Base-by-base conservation (phyloP, 805 yeast genomes). In the Teunomyces cretensis region DNA sequence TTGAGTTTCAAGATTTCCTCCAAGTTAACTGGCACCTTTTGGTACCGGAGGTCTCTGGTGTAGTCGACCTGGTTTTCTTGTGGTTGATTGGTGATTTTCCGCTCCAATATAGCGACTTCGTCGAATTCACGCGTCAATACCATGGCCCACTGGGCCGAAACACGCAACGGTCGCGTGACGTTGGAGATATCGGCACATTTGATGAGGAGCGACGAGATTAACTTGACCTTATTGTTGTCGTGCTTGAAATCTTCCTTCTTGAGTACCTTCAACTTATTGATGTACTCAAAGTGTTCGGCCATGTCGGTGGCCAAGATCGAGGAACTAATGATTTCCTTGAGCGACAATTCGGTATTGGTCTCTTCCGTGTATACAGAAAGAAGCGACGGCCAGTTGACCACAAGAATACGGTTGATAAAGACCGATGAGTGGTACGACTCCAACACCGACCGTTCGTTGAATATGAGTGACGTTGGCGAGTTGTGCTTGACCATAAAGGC, bases 171-270 rank as follows among this genome's bases (percentile, higher is more conserved):
- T 48, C 98, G 72, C 8, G 96, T 81, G 16, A 91, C 97, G 62
- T 94, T 94, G 22, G 96, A 88, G 38, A 94, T 89, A 67, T 94
- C 99, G 2, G 98, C 97, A 64, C 96, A 89, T 69, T 94, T 94
- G 49, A 94, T 81, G 48, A 92, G 74, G 48, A 90, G 67, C 19
- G 88, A 78, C 36, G 85, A 73, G 31, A 89, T 65, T 51, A 86
- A 73, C 46, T 51, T 70, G 48, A 56, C 62, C 43, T 48, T 59
- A 45, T 51, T 64, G 51, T 37, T 52, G 27, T 53, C 50, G 16
- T 46, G 45, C 14, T 48, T 33, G 27, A 55, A 54, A n/a, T 56
- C 57, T 6, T 28, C 27, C 15, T 55, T 40, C 24, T 56, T 53
- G 30, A 52, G 42, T 22, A 55, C 52, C 30, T 60, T 60, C 54